A percentile compares a stretch with the other conserved stretches of the same genome.
Conservation (phyloP, 2,329 filamentous ascomycete genomes). For the Aureobasidium sp. region DNA sequence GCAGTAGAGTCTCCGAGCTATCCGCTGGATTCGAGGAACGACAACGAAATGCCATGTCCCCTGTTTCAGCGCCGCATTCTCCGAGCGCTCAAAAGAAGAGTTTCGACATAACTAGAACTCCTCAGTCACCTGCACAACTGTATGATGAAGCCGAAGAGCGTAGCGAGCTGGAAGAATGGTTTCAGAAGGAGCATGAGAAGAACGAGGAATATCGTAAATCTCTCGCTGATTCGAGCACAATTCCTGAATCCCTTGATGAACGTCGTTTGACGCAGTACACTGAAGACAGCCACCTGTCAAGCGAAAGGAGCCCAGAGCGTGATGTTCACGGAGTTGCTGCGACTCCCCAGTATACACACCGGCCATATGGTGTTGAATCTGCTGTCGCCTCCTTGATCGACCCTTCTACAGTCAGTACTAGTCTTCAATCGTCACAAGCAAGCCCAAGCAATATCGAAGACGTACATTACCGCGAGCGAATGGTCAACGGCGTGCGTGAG, state of each 20-base stretch:
- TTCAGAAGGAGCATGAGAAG: slow-evolving; percentile 46
- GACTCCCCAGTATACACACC: slow-evolving; percentile 70
- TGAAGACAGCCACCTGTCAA: slow-evolving; percentile 46
- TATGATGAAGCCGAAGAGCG: slow-evolving; percentile 22
- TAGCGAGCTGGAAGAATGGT: slow-evolving; percentile 40
- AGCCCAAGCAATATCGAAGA: background rate
- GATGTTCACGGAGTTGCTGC: slow-evolving; percentile 62
- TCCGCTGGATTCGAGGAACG: slow-evolving; percentile 10
- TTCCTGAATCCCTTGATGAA: slow-evolving; percentile 33
- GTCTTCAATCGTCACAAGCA: slow-evolving; percentile 7
- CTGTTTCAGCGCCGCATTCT: background rate
- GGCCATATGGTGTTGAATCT: slow-evolving; percentile 68
- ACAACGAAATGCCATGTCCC: background rate
- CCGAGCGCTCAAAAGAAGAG: slow-evolving; percentile 17
- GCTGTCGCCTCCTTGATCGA: slow-evolving; percentile 85
- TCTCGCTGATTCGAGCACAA: slow-evolving; percentile 23
- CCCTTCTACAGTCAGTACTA: slow-evolving; percentile 60
- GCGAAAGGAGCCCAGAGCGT: slow-evolving; percentile 47
- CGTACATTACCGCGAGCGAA: slow-evolving; percentile 19
- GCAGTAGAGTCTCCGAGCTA: slow-evolving; percentile 18
- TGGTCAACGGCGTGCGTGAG: slow-evolving; percentile 20
- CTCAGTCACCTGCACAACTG: background rate
- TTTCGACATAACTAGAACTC: background rate
- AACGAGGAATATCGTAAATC: slow-evolving; percentile 50
- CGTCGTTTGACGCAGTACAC: slow-evolving; percentile 42